Conservation (phyloP, 495 filamentous ascomycete genomes). For the Aspergillus leporis region DNA sequence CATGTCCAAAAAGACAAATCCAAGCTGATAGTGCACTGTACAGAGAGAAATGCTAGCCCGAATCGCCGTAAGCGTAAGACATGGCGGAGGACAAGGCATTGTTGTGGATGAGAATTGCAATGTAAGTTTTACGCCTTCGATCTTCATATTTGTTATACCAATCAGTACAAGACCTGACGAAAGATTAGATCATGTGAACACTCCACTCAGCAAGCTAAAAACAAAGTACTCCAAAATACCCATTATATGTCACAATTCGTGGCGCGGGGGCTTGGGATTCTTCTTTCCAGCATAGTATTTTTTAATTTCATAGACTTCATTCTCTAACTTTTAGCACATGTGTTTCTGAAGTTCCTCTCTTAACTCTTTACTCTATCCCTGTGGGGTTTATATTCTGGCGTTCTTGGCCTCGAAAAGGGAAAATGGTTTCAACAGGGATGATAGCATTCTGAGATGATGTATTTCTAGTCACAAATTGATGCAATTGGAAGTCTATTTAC, state of each 20-base stretch:
- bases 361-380: neutral
- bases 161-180: neutral
- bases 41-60: slow-evolving; percentile 61
- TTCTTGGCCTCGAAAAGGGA: neutral
- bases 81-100: slow-evolving; percentile 20
- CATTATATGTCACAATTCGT: too few species aligned
- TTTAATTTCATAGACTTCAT: neutral
- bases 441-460: neutral
- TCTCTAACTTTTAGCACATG: neutral
- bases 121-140: slow-evolving; percentile 16
- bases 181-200: neutral
- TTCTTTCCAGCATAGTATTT: neutral
- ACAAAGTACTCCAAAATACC: neutral
- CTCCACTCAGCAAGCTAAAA: neutral
- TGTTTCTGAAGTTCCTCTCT: neutral
- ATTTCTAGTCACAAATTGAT: neutral
- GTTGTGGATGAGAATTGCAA: slow-evolving; percentile 35
- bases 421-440: neutral
- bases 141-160: too few species aligned
- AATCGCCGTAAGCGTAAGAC: neutral
- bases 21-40: slow-evolving; percentile 19
- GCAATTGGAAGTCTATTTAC: neutral
- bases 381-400: neutral
- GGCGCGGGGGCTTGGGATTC: neutral
- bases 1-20: slow-evolving; percentile 7